Conservation (phyloP, 495 filamentous ascomycete species). For the Opeltia flavorubescens region DNA sequence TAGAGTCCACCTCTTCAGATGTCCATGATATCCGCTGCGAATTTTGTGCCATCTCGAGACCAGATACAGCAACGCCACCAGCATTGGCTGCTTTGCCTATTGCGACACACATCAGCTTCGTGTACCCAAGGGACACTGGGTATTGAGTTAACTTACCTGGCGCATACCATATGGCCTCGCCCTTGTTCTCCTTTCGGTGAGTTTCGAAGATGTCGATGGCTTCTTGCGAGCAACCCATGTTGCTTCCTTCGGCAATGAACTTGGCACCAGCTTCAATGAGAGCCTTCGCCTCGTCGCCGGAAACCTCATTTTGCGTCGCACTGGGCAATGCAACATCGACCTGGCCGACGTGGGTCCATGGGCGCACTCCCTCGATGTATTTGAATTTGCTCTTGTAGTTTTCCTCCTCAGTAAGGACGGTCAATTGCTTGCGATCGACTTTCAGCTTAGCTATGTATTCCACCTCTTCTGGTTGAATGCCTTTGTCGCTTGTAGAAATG, state of each 20-base stretch:
- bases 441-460: conserved; percentile 67
- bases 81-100: conserved; percentile 80
- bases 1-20: conserved; percentile 76
- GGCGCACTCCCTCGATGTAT: conserved; percentile 78
- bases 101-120: neutral
- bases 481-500: conserved; percentile 47
- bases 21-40: conserved; percentile 74
- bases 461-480: conserved; percentile 67
- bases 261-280: conserved; percentile 62
- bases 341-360: conserved; percentile 77
- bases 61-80: conserved; percentile 93
- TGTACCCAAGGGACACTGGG: neutral
- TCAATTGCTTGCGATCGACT: conserved; percentile 71
- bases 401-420: conserved; percentile 39
- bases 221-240: conserved; percentile 96
- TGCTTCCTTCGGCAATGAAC: conserved; percentile 93
- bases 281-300: conserved; percentile 70
- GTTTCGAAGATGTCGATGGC: conserved; percentile 92
- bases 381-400: conserved; percentile 55
- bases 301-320: conserved; percentile 96
- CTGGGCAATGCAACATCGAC: conserved; percentile 86
- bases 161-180: conserved; percentile 80
- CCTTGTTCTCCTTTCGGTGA: conserved; percentile 53
- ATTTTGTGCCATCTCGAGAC: conserved; percentile 99
- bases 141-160: conserved; percentile 43